These are phyloP conservation scores for Boletus rubescentipes DNA, from an alignment of 768 basidiomycete species.

Conservation along the genomic window DNA sequence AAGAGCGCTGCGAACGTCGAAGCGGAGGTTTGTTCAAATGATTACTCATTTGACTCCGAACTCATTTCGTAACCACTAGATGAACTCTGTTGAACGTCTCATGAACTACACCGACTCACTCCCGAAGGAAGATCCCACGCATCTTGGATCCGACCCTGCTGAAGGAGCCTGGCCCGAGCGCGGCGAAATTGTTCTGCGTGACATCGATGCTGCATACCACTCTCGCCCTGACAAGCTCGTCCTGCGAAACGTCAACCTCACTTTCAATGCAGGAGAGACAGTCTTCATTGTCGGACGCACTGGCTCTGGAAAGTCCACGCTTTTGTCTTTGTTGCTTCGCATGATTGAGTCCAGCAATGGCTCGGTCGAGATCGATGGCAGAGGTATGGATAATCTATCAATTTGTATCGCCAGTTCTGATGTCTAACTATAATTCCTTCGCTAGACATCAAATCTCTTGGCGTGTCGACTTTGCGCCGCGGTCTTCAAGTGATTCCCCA, in stretches of 20 bases:
- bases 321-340: constrained; percentile 65
- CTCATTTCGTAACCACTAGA: constrained; percentile 11
- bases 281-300: constrained; percentile 80
- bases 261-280: constrained; percentile 65
- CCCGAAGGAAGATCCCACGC: constrained; percentile 23
- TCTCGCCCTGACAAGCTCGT: constrained; percentile 64
- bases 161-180: constrained; percentile 21
- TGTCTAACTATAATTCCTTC: constrained; percentile 50
- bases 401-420: constrained; percentile 59
- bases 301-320: constrained; percentile 74
- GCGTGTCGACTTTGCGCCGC: constrained; percentile 34
- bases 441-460: constrained; percentile 83
- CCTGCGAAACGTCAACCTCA: constrained; percentile 58
- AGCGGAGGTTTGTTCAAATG: constrained; percentile 20
- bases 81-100: constrained; percentile 31
- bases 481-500: constrained; percentile 32
- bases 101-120: constrained; percentile 25
- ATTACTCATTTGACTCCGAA: not conserved
- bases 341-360: constrained; percentile 73
- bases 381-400: constrained; percentile 32
- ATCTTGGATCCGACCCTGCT: constrained; percentile 23
- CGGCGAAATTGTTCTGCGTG: constrained; percentile 66
- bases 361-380: constrained; percentile 75
- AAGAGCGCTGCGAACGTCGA: constrained; percentile 27
- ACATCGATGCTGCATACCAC: constrained; percentile 70